phyloP scores from a whole-genome alignment of 768 basidiomycete species.

The Terana coerulea region DNA sequence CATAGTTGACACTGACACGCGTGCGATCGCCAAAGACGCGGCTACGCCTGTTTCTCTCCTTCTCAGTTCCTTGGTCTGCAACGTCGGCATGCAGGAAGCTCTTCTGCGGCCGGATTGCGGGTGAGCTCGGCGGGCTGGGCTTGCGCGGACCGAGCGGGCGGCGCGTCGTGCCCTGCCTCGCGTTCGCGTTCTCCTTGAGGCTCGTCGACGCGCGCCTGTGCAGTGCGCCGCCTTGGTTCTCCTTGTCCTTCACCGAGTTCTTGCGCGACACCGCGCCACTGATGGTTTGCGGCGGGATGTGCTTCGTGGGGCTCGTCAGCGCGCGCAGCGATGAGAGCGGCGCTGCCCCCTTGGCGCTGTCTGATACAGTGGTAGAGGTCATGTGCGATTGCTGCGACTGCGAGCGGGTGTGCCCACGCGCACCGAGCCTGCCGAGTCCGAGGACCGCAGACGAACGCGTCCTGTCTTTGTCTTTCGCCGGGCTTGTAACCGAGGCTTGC shows the following conservation, averaged over 20 bases:
- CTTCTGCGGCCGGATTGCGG: background rate
- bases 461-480: background rate
- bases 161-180: slow-evolving; percentile 13
- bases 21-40: background rate
- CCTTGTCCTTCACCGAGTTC: too few relatives aligned
- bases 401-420: background rate
- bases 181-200: background rate
- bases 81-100: background rate
- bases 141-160: slow-evolving; percentile 26
- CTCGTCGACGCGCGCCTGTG: background rate
- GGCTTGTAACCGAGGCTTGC: background rate
- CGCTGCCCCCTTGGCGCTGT: too few relatives aligned
- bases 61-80: slow-evolving; percentile 21
- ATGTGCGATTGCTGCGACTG: slow-evolving; percentile 1
- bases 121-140: slow-evolving; percentile 21
- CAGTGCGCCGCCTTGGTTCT: background rate
- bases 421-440: background rate
- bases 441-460: background rate
- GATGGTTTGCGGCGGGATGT: background rate
- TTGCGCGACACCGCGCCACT: background rate
- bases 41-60: background rate
- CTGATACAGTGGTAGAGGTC: too few relatives aligned
- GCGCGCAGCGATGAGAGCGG: too few relatives aligned
- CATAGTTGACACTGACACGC: background rate
- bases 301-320: background rate